Evolutionary conservation across 2,329 filamentous ascomycete species (phyloP), one percentile per base, ranked within the genome.

Genomic region (Pyricularia grisea): DNA sequence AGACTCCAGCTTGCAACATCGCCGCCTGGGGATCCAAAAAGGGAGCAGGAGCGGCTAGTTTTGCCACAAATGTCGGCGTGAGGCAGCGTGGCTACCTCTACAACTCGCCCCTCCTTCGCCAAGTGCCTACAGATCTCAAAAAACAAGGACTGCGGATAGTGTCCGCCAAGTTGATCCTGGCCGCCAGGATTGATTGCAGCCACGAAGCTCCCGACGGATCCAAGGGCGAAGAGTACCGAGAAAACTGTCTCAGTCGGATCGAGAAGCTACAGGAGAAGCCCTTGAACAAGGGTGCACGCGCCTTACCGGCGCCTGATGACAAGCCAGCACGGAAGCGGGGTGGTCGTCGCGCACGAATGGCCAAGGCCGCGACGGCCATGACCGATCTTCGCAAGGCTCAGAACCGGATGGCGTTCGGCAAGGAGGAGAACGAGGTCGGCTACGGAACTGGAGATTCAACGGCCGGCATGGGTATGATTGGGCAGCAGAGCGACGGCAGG

Each of bases 301-400:
- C 95, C 0, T 86, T 98, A 0, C 94, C 94, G 0, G 92, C 92
- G 0, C 95, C 95, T 0, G 95, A 98, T 76, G 95, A 99, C 79
- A 99, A 98, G 78, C 95, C 93, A 1, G 89, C 92, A 0, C 86
- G 94, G 42, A 99, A 99, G 79, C 91, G 95, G 72, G 95, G 95
- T 78, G 95, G 95, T 67, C 85, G 94, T 69, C 86, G 93, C 72
- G 95, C 94, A 14, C 85, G 95, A 69, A 97, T 97, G 79, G 94
- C 94, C 70, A 99, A 99, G 85, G 95, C 97, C 79, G 94, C 94
- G 4, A 92, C 92, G 7, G 94, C 95, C 70, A 97, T 97, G 93
- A 99, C 95, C 0, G 95, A 99, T 69, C 83, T 99, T 33, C 90
- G 94, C 72, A 97, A 98, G 79, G 93, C 93, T 4, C 95, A 98